Evolutionary conservation across 192 early-diverging fungal species (phyloP), one percentile per base, ranked within the genome.

Genomic region (Paraglomus brasilianum): DNA sequence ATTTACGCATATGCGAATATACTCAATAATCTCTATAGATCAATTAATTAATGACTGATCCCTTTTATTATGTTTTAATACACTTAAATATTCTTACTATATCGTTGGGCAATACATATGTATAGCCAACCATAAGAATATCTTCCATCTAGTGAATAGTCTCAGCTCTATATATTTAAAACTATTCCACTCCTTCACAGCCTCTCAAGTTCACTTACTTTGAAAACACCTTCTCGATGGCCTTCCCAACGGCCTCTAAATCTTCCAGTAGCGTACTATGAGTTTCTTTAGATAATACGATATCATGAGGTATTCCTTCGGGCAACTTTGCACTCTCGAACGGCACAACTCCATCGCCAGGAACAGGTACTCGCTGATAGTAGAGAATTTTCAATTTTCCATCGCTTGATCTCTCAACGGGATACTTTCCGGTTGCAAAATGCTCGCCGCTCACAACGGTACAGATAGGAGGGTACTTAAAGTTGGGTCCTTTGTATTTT

Each of bases 241-340:
- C 65, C 53, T 66, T 38, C 21, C 65, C 65, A 66, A 66, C 50
- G 7, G 65, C 7, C 1, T 6, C 17, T 21, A 66, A 43, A 66
- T 66, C 65, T 52, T 66, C 48, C 42, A 66, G 53, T 52, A 66
- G 53, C 6, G 36, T 39, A 40, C 49, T 41, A 66, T 66, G 65
- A n/a, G 49, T 8, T 41, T 19, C 21, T 21, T 38, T n/a, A 8
- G 65, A 10, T 8, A 10, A 21, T 41, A 50, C 13, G 13, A 15
- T 17, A 24, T 66, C 38, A 52, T 52, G 42, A 19, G 65, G 65
- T 21, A 66, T 66, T 17, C 65, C 65, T 4, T 53, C 38, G 43
- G 65, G 65, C 24, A 66, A 66, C 53, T 22, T 49, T 5, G 65
- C 30, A 21, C 50, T 66, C 53, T 50, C 49, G 42, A 53, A 11